Evolutionary conservation across 2,329 filamentous ascomycete species (phyloP).

Genomic region (Orbilia brochopaga): DNA sequence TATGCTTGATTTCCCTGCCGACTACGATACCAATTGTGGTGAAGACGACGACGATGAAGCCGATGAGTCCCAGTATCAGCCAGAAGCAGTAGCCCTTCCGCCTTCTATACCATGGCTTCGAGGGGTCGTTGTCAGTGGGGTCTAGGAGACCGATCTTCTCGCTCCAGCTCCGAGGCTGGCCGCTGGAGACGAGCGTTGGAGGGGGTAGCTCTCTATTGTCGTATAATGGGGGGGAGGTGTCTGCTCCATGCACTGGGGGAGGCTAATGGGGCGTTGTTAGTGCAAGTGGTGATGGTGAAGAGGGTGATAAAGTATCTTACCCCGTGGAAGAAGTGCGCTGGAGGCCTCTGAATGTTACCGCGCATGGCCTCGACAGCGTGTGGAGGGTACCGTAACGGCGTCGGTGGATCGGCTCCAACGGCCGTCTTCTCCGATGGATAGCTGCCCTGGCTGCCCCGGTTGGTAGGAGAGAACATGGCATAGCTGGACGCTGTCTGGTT

Average conservation of each 20-base stretch:
- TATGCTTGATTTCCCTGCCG: constrained; percentile 23
- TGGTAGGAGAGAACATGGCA: constrained; percentile 37
- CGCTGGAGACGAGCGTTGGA: constrained; percentile 29
- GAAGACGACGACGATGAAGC: constrained; percentile 24
- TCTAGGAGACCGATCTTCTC: constrained; percentile 42
- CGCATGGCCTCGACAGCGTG: constrained; percentile 43
- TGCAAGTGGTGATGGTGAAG: background rate
- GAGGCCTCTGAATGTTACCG: constrained; percentile 16
- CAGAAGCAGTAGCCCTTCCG: constrained; percentile 43
- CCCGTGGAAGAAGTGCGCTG: constrained; percentile 35
- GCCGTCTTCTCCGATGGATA: constrained; percentile 30
- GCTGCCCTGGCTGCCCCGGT: constrained; percentile 27
- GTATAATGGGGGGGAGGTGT: constrained; percentile 27
- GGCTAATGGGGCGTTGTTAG: constrained; percentile 4
- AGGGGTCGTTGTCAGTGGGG: constrained; percentile 41
- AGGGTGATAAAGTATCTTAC: constrained; percentile 32
- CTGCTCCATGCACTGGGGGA: constrained; percentile 28
- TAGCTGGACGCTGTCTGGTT: constrained; percentile 42
- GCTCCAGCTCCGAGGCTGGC: constrained; percentile 27
- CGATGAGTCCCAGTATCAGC: constrained; percentile 34
- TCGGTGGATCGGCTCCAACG: constrained; percentile 10
- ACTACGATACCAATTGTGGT: constrained; percentile 38
- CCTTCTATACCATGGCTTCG: constrained; percentile 40
- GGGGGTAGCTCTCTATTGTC: constrained; percentile 10
- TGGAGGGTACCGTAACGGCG: constrained; percentile 33